phyloP scores from a whole-genome alignment of 768 basidiomycete species.

The Trametes elegans region DNA sequence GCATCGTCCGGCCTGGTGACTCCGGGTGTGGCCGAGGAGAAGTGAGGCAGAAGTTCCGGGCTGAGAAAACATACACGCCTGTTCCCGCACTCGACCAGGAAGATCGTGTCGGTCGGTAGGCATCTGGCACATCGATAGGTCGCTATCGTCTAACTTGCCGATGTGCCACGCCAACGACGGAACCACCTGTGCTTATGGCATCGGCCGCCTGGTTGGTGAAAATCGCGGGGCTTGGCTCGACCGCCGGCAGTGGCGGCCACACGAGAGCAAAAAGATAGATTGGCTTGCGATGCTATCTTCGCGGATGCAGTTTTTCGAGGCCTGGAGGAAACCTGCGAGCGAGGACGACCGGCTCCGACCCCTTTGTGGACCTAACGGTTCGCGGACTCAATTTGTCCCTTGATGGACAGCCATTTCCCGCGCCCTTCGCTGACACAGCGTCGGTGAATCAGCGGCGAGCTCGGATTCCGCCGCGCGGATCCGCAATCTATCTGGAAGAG shows the following conservation, averaged over 20 bases:
- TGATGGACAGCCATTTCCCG: slow-evolving; percentile 9
- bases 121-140: slow-evolving; percentile 4
- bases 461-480: not conserved
- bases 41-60: not conserved
- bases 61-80: slow-evolving; percentile 8
- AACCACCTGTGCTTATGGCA: too few relatives aligned
- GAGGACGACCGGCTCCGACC: slow-evolving; percentile 13
- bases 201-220: too few relatives aligned
- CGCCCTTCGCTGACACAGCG: slow-evolving; percentile 13
- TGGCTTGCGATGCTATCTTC: not conserved
- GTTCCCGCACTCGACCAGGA: slow-evolving; percentile 1
- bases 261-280: slow-evolving; percentile 15
- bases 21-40: slow-evolving; percentile 11
- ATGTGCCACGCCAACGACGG: not conserved
- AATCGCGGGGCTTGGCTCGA: too few relatives aligned
- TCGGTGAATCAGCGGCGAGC: not conserved
- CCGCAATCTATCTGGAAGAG: not conserved
- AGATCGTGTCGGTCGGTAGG: slow-evolving; percentile 8
- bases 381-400: slow-evolving; percentile 16
- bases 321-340: slow-evolving; percentile 2
- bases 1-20: slow-evolving; percentile 4
- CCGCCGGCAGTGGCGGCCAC: not conserved
- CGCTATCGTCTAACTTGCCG: not conserved
- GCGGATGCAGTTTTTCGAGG: slow-evolving; percentile 5
- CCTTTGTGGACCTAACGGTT: slow-evolving; percentile 18